Evolutionary conservation across 2,329 filamentous ascomycete genomes (phyloP), one percentile per base, ranked within the genome.

Genomic region (Colletotrichum tropicale): DNA sequence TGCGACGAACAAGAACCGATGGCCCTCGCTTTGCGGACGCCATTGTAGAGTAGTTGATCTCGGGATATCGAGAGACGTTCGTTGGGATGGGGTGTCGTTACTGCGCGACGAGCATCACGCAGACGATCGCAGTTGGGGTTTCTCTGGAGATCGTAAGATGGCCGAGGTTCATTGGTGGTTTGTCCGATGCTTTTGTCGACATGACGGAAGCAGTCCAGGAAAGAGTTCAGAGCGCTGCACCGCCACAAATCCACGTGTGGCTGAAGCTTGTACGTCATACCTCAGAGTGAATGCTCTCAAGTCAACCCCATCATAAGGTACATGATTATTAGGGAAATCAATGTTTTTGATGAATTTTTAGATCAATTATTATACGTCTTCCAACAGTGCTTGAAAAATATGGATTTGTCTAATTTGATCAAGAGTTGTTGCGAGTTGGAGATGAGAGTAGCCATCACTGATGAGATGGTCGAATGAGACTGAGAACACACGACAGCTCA

Each of bases 1-100:
- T 38, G 38, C 66, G 71, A 73, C 86, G 70, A 86, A 93, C 91
- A 83, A 93, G 85, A 76, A 92, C 91, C 68, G 91, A 92, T n/a
- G 90, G 90, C 18, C 89, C 88, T 80, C 90, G 87, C 82, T 92
- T 92, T 68, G 82, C 80, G 28, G 86, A 85, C 77, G 86, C 83
- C 87, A 88, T 88, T 75, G 66, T 70, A 32, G n/a, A 21, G 74
- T 30, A 13, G 52, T 66, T 48, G 48, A n/a, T 43, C 21, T 28
- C 48, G 24, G 30, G 30, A 28, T 36, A 56, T 30, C 43, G 8
- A 18, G 48, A 28, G 48, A 16, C 21, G 6, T 21, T 52, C 10
- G 43, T n/a, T 43, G 61, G 65, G 30, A 62, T 52, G 13, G 4
- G 8, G 2, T 28, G 28, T 66, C 24, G 55, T 30, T 75, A 75